Evolutionary conservation across 352 stramenopile genomes (phyloP).

Genomic region (Globisporangium recalcitrans): DNA sequence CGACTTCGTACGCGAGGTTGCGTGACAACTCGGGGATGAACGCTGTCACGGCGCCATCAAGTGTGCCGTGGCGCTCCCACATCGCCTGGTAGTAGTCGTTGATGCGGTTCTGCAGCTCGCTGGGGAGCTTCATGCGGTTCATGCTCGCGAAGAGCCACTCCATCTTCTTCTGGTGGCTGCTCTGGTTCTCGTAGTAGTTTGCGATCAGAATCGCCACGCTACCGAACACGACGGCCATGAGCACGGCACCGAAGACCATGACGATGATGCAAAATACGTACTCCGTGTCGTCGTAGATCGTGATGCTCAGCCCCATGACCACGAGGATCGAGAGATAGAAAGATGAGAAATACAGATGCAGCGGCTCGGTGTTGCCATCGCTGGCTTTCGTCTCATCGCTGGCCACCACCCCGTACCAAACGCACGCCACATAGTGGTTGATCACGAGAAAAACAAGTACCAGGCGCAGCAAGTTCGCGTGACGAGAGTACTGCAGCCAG

Average conservation of each 20-base stretch:
- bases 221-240: constrained; percentile 85
- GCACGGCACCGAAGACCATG: constrained; percentile 67
- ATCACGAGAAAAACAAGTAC: constrained; percentile 63
- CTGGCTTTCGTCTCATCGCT: constrained; percentile 43
- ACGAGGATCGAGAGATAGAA: constrained; percentile 70
- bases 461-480: constrained; percentile 70
- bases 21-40: constrained; percentile 78
- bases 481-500: constrained; percentile 80
- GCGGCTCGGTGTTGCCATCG: constrained; percentile 21
- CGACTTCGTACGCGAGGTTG: constrained; percentile 80
- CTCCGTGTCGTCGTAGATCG: constrained; percentile 58
- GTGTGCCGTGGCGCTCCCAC: constrained; percentile 77
- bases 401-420: constrained; percentile 64
- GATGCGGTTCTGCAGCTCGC: constrained; percentile 77
- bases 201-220: constrained; percentile 83
- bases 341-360: constrained; percentile 55
- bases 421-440: constrained; percentile 77
- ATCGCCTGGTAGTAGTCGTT: constrained; percentile 85
- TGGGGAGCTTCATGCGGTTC: constrained; percentile 72
- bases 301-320: constrained; percentile 77
- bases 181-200: constrained; percentile 84
- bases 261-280: constrained; percentile 66
- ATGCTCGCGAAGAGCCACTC: constrained; percentile 83
- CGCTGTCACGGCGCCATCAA: constrained; percentile 65
- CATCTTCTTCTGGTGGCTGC: constrained; percentile 84